A percentile compares a stretch with the other conserved stretches of the same genome.
Conservation (phyloP, 2,329 filamentous ascomycete species). For the Xylariaceae sp. region DNA sequence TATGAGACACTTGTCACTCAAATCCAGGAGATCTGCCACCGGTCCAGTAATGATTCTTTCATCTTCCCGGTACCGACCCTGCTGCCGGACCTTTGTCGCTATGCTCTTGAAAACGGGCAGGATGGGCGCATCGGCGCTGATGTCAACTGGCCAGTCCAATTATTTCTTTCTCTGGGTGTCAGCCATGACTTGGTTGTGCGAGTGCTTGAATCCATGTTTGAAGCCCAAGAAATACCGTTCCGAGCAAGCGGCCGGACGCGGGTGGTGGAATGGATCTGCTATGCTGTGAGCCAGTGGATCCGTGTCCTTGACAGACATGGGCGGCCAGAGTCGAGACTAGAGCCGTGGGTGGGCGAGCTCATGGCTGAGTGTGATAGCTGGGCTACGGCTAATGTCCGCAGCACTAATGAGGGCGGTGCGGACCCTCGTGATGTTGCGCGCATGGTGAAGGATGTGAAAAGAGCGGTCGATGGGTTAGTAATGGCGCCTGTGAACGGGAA, state of each 20-base stretch:
- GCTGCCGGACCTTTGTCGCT: slow-evolving; percentile 61
- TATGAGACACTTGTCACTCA: slow-evolving; percentile 69
- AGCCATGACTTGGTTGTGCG: slow-evolving; percentile 56
- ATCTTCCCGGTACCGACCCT: slow-evolving; percentile 63
- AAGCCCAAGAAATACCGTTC: slow-evolving; percentile 59
- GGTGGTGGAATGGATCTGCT: slow-evolving; percentile 55
- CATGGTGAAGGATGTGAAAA: slow-evolving; percentile 41
- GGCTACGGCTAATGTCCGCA: slow-evolving; percentile 36
- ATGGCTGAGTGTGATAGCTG: slow-evolving; percentile 48
- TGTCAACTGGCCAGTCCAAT: slow-evolving; percentile 54
- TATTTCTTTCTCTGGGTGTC: slow-evolving; percentile 56
- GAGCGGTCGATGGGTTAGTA: slow-evolving; percentile 44
- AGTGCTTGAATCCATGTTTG: slow-evolving; percentile 55
- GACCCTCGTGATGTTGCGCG: slow-evolving; percentile 45
- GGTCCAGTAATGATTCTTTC: slow-evolving; percentile 62
- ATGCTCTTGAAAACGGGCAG: slow-evolving; percentile 57
- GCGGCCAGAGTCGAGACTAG: slow-evolving; percentile 28
- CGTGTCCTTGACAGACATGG: slow-evolving; percentile 37
- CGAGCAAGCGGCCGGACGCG: slow-evolving; percentile 48
- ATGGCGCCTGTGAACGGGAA: slow-evolving; percentile 39
- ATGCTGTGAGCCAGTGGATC: slow-evolving; percentile 45
- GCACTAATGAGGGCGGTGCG: slow-evolving; percentile 42
- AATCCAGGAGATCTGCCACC: slow-evolving; percentile 63
- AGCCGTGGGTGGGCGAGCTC: slow-evolving; percentile 36
- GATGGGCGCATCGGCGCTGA: slow-evolving; percentile 57